Evolutionary conservation across 768 basidiomycete species (phyloP), one percentile per base, ranked within the genome.

Genomic region (Ramaria sp.): DNA sequence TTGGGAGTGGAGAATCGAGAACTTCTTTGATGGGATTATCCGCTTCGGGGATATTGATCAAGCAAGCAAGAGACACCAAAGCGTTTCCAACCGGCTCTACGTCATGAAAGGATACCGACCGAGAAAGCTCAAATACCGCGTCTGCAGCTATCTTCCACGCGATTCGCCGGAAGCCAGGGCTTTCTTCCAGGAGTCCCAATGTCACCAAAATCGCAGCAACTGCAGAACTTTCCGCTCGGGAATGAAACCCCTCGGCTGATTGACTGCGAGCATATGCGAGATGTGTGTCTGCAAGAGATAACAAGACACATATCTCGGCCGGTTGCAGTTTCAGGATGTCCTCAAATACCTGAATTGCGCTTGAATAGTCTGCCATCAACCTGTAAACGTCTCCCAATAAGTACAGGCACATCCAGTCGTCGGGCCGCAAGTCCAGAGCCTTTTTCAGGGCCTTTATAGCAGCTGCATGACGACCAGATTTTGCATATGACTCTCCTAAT

Each of bases 401-500:
- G 70, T 84, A 97, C 3, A 71, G 68, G 62, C 83, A 86, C 58
- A 88, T 71, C 95, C 95, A 98, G 58, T 91, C 84, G 10, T 77
- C 67, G 0, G 88, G 81, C 20, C 81, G 71, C 55, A 96, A 74
- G 57, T 85, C 81, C 13, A 78, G 76, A 0, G 91, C 90, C 45
- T 77, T 83, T 8, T 73, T 69, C 18, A 98, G 78, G 0, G 94
- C 86, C 66, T 95, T 98, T 56, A 96, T 67, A 0, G 92, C 88
- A 15, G 96, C 94, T 16, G 80, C 82, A 60, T 92, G 86, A 32
- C 91, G 80, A 48, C 96, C 95, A 10, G 89, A 85, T 62, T 78
- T 84, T 60, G 79, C 81, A 61, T 99, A 98, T 0, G 91, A 88
- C 67, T 96, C 91, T 1, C 94, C 94, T 2, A 99, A 75, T 36